Percentiles rank a stretch among this genome's conserved stretches.
phyloP scores from a whole-genome alignment of 176 grass and related monocot species.

The Areca catechu region DNA sequence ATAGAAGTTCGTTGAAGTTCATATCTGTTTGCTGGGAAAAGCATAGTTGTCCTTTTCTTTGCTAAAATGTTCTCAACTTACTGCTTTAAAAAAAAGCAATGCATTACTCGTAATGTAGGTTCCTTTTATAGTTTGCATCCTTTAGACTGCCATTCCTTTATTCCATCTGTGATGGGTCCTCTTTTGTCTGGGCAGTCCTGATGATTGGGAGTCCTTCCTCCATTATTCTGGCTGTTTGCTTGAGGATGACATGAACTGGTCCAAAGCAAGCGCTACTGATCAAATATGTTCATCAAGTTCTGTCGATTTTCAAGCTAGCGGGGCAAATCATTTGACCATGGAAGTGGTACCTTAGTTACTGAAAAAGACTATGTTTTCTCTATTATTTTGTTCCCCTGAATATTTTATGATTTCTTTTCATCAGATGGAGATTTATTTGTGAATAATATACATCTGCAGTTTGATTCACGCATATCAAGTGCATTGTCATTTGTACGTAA shows the following conservation, averaged over 20 bases:
- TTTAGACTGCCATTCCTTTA: too few species aligned
- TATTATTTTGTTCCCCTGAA: too few species aligned
- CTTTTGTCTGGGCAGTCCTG: constrained; percentile 72
- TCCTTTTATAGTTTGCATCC: too few species aligned
- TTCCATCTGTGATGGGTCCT: constrained; percentile 17
- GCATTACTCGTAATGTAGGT: too few species aligned
- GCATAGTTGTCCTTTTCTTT: too few species aligned
- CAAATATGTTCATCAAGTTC: constrained; percentile 31
- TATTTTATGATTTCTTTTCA: not conserved
- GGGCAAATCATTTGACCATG: constrained; percentile 39
- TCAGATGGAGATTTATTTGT: constrained; percentile 9
- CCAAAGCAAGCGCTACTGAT: constrained; percentile 32
- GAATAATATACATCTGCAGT: constrained; percentile 31
- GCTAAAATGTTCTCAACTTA: too few species aligned
- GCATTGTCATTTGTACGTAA: constrained; percentile 71
- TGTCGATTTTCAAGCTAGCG: constrained; percentile 33
- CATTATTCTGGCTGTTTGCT: constrained; percentile 93
- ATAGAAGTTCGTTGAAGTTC: too few species aligned
- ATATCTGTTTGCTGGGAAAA: too few species aligned
- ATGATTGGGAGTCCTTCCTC: constrained; percentile 97
- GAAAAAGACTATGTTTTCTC: too few species aligned
- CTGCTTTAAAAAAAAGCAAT: too few species aligned
- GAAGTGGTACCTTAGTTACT: constrained; percentile 40
- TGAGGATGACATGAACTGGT: constrained; percentile 62
- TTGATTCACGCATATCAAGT: constrained; percentile 67